Evolutionary conservation across 1,284 basidiomycete species (phyloP), one percentile per base, ranked within the genome.

Genomic region (Melampsora medusae): DNA sequence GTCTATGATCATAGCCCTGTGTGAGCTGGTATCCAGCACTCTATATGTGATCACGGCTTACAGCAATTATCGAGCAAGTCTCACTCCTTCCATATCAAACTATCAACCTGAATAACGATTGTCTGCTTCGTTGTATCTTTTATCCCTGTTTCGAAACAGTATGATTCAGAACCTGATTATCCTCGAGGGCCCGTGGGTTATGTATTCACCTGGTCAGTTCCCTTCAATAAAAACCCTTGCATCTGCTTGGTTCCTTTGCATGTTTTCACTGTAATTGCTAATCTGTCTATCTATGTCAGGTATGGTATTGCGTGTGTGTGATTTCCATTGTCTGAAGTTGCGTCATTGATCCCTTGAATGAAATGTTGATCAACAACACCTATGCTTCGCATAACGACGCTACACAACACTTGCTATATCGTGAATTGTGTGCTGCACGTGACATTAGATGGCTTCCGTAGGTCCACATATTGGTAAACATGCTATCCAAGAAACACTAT

Each of bases 401-500:
- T n/a, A n/a, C 53, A 56, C 5, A 5, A n/a, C 17, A 12, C 17
- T 56, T 2, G 25, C 14, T 56, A 28, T 5, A 17, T 28, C 17
- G 19, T 56, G 53, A 56, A 56, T 56, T 22, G 2, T 28, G 10
- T 14, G 14, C n/a, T 56, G 17, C n/a, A 56, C 25, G 6, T 56
- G 53, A 56, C 17, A 7, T 28, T 12, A 56, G 53, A 56, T 56
- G 53, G 53, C 53, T 56, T 56, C 53, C 53, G 53, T 56, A 56
- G 6, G 53, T 56, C 53, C 19, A n/a, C 6, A 12, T 6, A n/a
- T 56, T n/a, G 19, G 19, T 56, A 56, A 7, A 56, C 25, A 16
- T 56, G 6, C 53, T 17, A 28, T 56, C n/a, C 7, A 19, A n/a
- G 19, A 7, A 28, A 14, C 17, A 9, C n/a, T n/a, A 1, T 56